Evolutionary conservation across 441 rosid genomes (phyloP).

Genomic region (Melastoma candidum): DNA sequence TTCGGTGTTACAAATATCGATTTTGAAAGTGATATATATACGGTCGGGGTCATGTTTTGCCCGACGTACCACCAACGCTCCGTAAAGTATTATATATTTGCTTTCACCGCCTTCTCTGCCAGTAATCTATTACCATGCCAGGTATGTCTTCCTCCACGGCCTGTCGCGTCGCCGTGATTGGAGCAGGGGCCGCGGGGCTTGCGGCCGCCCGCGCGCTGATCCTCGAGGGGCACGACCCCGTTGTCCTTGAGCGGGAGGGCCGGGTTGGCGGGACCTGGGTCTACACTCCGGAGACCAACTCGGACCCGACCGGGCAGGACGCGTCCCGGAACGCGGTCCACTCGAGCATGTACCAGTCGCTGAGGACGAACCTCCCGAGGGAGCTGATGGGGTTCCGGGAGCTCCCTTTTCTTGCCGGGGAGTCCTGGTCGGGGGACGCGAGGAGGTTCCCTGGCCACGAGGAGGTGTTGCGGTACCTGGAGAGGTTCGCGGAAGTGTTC

Average conservation of each 20-base stretch:
- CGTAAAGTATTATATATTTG: too few relatives aligned
- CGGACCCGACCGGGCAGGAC: constrained; percentile 4
- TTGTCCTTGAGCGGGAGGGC: constrained; percentile 4
- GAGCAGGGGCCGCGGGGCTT: constrained; percentile 13
- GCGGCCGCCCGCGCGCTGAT: not conserved
- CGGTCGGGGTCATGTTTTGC: too few relatives aligned
- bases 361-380: constrained; percentile 11
- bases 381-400: constrained; percentile 11
- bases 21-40: too few relatives aligned
- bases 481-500: constrained; percentile 3
- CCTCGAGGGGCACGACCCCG: constrained; percentile 1
- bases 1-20: too few relatives aligned
- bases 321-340: constrained; percentile 9
- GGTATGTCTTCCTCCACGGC: too few relatives aligned
- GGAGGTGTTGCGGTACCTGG: constrained; percentile 13
- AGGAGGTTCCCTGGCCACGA: constrained; percentile 11
- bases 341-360: constrained; percentile 12
- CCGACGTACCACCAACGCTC: too few relatives aligned
- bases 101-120: too few relatives aligned
- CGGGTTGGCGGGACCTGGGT: constrained; percentile 9
- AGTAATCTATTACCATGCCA: too few relatives aligned
- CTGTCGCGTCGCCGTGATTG: constrained; percentile 8
- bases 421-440: not conserved
- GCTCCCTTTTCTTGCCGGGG: not conserved
- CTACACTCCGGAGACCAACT: not conserved